These are phyloP conservation scores for Pythium vanterpoolii DNA, from an alignment of 352 stramenopile species.

Conservation along the genomic window DNA sequence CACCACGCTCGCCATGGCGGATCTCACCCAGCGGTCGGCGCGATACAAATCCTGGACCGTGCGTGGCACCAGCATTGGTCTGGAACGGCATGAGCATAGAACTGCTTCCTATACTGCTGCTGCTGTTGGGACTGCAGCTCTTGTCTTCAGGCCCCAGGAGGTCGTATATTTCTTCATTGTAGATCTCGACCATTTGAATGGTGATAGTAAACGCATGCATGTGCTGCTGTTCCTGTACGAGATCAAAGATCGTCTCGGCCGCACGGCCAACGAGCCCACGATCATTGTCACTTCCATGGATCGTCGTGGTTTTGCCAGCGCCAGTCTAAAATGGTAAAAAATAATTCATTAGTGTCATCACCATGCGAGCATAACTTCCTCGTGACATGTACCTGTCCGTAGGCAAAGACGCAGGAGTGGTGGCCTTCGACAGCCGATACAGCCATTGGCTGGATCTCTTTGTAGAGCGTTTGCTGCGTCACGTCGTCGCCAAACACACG, in stretches of 20 bases:
- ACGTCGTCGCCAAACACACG: conserved; percentile 79
- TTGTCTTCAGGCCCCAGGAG: conserved; percentile 30
- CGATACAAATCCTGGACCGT: conserved; percentile 25
- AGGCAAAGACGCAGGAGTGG: conserved; percentile 95
- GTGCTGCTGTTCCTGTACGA: conserved; percentile 34
- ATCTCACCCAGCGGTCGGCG: conserved; percentile 48
- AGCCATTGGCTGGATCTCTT: conserved; percentile 90
- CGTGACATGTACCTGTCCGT: conserved; percentile 56
- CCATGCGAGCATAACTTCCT: too few relatives aligned
- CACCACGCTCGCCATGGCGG: conserved; percentile 59
- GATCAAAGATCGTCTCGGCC: conserved; percentile 40
- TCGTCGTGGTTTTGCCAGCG: conserved; percentile 38
- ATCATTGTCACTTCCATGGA: conserved; percentile 27
- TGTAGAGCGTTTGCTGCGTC: conserved; percentile 82
- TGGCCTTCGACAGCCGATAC: conserved; percentile 86
- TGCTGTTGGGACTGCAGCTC: not conserved
- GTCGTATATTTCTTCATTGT: conserved; percentile 87
- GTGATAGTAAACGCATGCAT: conserved; percentile 46
- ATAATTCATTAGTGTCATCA: not conserved
- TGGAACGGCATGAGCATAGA: conserved; percentile 25
- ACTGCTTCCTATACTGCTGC: not conserved
- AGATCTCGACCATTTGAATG: conserved; percentile 79
- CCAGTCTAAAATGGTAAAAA: conserved; percentile 24
- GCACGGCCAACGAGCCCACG: conserved; percentile 45
- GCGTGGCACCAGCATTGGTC: conserved; percentile 1